Base-by-base conservation (phyloP, 2,329 filamentous ascomycete species). In the Colletotrichum sp. region DNA sequence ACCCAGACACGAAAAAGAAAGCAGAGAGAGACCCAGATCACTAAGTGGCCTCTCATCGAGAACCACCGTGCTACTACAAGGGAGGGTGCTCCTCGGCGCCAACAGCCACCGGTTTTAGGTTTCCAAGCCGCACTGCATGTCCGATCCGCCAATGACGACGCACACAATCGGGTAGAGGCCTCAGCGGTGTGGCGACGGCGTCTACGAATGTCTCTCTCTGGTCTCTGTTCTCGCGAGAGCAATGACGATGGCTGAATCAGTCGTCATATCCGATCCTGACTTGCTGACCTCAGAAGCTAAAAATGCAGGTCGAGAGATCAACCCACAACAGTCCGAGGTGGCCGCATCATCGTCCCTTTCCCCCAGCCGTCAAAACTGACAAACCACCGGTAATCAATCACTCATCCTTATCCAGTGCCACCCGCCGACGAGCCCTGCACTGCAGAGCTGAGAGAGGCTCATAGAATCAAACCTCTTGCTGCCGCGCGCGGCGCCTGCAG, bases 401-500 rank as follows among this genome's bases (percentile, higher is more conserved):
- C 38, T 36, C 36, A 16, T 13, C 13, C 59, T 70, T 8, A 64
- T 36, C 12, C 52, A 63, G 55, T 14, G 26, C 21, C 14, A 18
- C 7, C 56, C 36, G 36, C 66, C 66, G 55, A 69, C 66, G 24
- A 16, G 14, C 13, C 32, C 26, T 55, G 28, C 55, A 38, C 55
- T 66, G 16, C 48, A 48, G 38, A 48, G 38, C 38, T 48, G 18
- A 43, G 18, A n/a, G 28, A 34, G n/a, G 28, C 36, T 43, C 16
- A 43, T 18, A 43, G 38, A 43, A 43, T 5, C 38, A n/a, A n/a
- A 43, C 9, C 18, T 43, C 38, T 43, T 48, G 43, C 55, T 74
- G 26, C 73, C 69, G 69, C 69, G 62, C 69, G 63, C 69, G 73
- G 63, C 69, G 62, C 52, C 73, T 75, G 62, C 62, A 63, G 56